Evolutionary conservation across 371 early-diverging fungal genomes (phyloP).

Genomic region (Chytridiales sp.): DNA sequence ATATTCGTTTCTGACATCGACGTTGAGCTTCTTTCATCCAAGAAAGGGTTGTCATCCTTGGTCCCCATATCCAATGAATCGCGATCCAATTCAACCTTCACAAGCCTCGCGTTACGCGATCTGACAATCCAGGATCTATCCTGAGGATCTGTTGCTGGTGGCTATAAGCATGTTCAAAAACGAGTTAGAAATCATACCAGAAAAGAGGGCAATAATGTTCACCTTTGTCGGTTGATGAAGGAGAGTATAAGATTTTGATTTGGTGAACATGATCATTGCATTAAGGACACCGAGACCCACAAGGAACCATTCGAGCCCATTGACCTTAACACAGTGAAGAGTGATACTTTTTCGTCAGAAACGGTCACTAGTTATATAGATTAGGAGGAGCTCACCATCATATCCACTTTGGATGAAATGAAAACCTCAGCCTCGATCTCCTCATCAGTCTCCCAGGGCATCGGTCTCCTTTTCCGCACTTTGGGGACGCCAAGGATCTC

Average conservation of each 20-base stretch:
- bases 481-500: too few relatives aligned
- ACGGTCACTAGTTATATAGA: too few relatives aligned
- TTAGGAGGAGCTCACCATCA: not conserved
- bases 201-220: too few relatives aligned
- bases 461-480: too few relatives aligned
- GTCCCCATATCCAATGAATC: too few relatives aligned
- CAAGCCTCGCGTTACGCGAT: conserved; percentile 17
- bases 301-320: not conserved
- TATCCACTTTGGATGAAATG: not conserved
- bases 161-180: conserved; percentile 4
- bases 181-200: conserved; percentile 2
- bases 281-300: conserved; percentile 11
- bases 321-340: not conserved
- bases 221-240: conserved; percentile 23
- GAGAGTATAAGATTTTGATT: conserved; percentile 7
- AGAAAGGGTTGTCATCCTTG: too few relatives aligned
- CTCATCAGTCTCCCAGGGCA: too few relatives aligned
- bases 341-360: too few relatives aligned
- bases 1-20: too few relatives aligned
- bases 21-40: too few relatives aligned
- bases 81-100: conserved; percentile 17
- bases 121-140: conserved; percentile 8
- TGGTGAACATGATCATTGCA: conserved; percentile 7
- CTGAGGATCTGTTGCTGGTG: not conserved
- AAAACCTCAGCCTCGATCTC: too few relatives aligned